Evolutionary conservation across 164 flowering plant genomes (phyloP), one percentile per base, ranked within the genome.

Genomic region (Kalanchoe fedtschenkoi): DNA sequence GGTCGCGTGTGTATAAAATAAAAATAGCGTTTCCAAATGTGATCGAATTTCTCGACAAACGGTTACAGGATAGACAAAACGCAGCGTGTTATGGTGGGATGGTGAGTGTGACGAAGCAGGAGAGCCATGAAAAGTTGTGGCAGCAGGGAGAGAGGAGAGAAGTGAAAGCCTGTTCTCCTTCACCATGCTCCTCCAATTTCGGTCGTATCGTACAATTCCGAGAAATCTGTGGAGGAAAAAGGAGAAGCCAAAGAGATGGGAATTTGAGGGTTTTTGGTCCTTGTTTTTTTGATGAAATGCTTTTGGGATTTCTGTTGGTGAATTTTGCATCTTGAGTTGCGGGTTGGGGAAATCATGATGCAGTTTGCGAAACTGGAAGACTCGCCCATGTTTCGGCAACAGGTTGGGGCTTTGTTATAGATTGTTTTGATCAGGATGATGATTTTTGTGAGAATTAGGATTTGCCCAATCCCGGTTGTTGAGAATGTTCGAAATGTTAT

Each of bases 361-460:
- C 68, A 70, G 26, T 77, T 83, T 69, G 42, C 78, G 3, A 78
- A 68, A 43, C 80, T 83, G 43, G 87, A 83, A 21, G 87, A 83
- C 62, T 77, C 87, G 28, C 87, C 87, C 17, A 83, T 83, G 87
- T 80, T 83, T 47, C 77, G 84, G 55, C 78, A 76, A 54, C 78
- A 83, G 81, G 87, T 83, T 34, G 22, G 8, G 14, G 46, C 33
- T 34, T 13, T n/a, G n/a, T n/a, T n/a, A n/a, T n/a, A n/a, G n/a
- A n/a, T 42, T 29, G 34, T 9, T 42, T 47, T 34, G 13, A 26
- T 13, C 37, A 26, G 47, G 8, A 16, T 58, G 14, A 2, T 47
- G 6, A 13, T 7, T 59, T 47, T 8, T 8, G n/a, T 51, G 2
- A 3, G 2, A 43, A 14, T 21, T 28, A 34, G 38, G 38, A 34